Conservation (phyloP, 1,139 yeast species). For the Kodamaea plutei region DNA sequence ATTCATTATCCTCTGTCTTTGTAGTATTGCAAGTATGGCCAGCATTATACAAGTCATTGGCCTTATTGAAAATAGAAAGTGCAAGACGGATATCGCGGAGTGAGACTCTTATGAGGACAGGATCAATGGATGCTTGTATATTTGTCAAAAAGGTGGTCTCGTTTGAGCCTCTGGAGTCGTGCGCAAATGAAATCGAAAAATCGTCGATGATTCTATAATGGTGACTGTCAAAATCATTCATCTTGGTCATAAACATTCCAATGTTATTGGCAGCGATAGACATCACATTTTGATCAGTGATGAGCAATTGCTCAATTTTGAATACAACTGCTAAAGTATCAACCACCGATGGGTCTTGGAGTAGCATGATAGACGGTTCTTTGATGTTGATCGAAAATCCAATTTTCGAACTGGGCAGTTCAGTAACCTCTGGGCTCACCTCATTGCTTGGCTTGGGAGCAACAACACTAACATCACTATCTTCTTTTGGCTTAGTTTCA, state of each 20-base stretch:
- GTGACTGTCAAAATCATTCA: slow-evolving; percentile 60
- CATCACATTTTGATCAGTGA: slow-evolving; percentile 63
- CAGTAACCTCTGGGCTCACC: neutral
- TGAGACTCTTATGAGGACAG: slow-evolving; percentile 75
- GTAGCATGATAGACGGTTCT: slow-evolving; percentile 72
- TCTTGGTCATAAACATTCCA: slow-evolving; percentile 80
- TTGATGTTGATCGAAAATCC: slow-evolving; percentile 68
- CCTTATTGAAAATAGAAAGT: slow-evolving; percentile 64
- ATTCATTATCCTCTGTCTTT: slow-evolving; percentile 19
- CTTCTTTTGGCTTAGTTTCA: slow-evolving; percentile 7
- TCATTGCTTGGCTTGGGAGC: neutral
- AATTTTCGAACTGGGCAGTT: slow-evolving; percentile 11
- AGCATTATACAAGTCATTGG: slow-evolving; percentile 51
- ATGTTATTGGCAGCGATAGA: slow-evolving; percentile 72
- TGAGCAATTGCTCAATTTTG: slow-evolving; percentile 72
- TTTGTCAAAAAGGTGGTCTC: slow-evolving; percentile 54
- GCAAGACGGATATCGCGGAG: slow-evolving; percentile 85
- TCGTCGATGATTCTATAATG: slow-evolving; percentile 81
- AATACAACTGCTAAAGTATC: slow-evolving; percentile 88
- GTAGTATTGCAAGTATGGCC: slow-evolving; percentile 14
- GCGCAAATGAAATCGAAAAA: slow-evolving; percentile 71
- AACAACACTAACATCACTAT: neutral
- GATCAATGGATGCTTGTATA: slow-evolving; percentile 73
- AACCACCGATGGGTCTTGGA: slow-evolving; percentile 70
- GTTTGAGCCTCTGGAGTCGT: slow-evolving; percentile 69